These are phyloP conservation scores for Umbellularia californica DNA, from an alignment of 164 flowering plant genomes.

Conservation along the genomic window DNA sequence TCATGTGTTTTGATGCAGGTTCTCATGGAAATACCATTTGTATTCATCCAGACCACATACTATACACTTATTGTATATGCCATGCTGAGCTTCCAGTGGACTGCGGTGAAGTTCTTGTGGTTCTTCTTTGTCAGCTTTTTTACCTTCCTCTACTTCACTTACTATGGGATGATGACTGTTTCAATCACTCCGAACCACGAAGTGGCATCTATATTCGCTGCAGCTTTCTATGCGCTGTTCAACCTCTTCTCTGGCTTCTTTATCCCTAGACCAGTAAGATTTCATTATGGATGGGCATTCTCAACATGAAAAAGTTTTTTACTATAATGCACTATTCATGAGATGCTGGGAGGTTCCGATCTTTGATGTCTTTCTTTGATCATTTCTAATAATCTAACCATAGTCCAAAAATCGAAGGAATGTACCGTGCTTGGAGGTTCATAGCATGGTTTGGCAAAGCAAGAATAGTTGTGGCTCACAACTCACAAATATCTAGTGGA, in stretches of 20 bases:
- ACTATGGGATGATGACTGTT: constrained; percentile 57
- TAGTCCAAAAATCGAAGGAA: neutral
- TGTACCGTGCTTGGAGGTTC: no score
- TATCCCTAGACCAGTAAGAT: constrained; percentile 70
- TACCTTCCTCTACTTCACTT: constrained; percentile 50
- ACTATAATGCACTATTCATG: neutral
- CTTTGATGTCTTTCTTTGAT: neutral
- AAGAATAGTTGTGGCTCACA: no score
- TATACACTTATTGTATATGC: constrained; percentile 40
- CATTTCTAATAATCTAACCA: neutral
- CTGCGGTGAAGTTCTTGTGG: constrained; percentile 39
- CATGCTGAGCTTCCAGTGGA: constrained; percentile 49
- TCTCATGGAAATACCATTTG: constrained; percentile 36
- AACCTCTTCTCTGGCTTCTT: constrained; percentile 88
- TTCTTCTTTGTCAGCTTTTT: constrained; percentile 41
- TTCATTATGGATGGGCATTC: neutral
- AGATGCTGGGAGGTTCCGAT: neutral
- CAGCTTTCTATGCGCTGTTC: constrained; percentile 72
- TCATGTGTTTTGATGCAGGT: constrained; percentile 23
- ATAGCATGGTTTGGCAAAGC: no score
- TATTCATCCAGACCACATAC: constrained; percentile 32
- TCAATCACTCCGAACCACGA: constrained; percentile 49
- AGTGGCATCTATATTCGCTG: constrained; percentile 50
- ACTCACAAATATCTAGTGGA: no score
- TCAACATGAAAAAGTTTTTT: no score